phyloP scores from a whole-genome alignment of 495 filamentous ascomycete species.

The Glutinoglossum americanum region DNA sequence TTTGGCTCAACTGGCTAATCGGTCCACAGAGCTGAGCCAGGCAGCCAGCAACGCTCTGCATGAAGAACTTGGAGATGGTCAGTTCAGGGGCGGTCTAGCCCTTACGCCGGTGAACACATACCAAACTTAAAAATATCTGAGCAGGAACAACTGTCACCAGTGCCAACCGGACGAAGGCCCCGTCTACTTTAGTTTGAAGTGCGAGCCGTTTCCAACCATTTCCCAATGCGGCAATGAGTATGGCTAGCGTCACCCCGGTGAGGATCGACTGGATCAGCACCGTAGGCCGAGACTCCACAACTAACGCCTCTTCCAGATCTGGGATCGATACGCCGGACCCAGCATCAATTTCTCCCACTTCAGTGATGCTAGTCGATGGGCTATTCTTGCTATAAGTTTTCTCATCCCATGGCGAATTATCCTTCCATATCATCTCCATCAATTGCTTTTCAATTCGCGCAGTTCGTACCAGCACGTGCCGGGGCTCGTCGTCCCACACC shows the following conservation, averaged over 20 bases:
- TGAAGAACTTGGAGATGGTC: constrained; percentile 28
- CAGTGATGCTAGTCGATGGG: not conserved
- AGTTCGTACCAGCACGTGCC: constrained; percentile 27
- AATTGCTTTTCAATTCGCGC: constrained; percentile 27
- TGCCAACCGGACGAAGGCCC: constrained; percentile 22
- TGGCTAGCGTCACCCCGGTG: constrained; percentile 25
- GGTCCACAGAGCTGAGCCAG: constrained; percentile 38
- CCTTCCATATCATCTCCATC: constrained; percentile 32
- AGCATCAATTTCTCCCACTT: not conserved
- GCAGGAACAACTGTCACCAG: constrained; percentile 24
- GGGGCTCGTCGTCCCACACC: constrained; percentile 46
- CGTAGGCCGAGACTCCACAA: constrained; percentile 20
- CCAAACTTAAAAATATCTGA: constrained; percentile 35
- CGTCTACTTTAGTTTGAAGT: constrained; percentile 29
- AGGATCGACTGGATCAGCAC: constrained; percentile 29
- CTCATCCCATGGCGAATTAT: constrained; percentile 19
- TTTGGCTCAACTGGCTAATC: constrained; percentile 29
- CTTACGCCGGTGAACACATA: constrained; percentile 13
- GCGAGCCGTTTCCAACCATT: constrained; percentile 32
- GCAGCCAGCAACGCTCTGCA: constrained; percentile 32
- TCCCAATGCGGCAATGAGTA: constrained; percentile 31
- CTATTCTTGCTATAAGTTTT: constrained; percentile 8
- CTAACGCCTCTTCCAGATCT: constrained; percentile 5
- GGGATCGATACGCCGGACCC: not conserved
- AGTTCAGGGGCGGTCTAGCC: constrained; percentile 1